Base-by-base conservation (phyloP, 2,329 filamentous ascomycete genomes). In the Colletotrichum zoysiae region DNA sequence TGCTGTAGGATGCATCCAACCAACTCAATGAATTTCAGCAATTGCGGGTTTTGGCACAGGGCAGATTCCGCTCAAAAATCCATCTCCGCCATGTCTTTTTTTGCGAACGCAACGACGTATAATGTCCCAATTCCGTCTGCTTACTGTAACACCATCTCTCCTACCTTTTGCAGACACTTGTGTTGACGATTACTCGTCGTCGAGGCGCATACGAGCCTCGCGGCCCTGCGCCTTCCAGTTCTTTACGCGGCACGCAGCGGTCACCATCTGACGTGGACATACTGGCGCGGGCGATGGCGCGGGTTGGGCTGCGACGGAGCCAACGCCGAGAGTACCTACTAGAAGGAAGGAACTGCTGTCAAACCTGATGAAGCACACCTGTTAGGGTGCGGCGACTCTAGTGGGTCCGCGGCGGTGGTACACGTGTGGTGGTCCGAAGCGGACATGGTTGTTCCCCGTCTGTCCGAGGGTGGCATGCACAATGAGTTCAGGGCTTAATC, bases 391-490 rank as follows among this genome's bases (percentile, higher is more conserved):
- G 69, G 59, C 70, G 46, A 23, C 56, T 56, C 23, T 59, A 46
- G 33, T 66, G 42, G 65, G 57, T 46, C 61, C 50, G 61, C 42
- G 38, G 46, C 23, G 50, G 61, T 44, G 35, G 26, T 63, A 20
- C 14, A 48, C 46, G 46, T 48, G 46, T 3, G 11, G 44, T 33
- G 20, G 16, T 63, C 20, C 26, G 6, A 46, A 33, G 40, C 70
- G 60, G 65, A 65, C 70, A 70, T 72, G 70, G 70, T 61, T 64
- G 40, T 61, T 64, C 65, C 69, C 69, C 69, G 69, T 70, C 23
- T 60, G 51, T 35, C 42, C 48, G 58, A 53, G n/a, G 60, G 33
- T 33, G 44, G 16, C 35, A 63, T 53, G 48, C 61, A 55, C 20
- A 33, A 42, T 46, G 26, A 35, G 38, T 56, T 55, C 26, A 44